phyloP scores from a whole-genome alignment of 139 green algal species.

The Chlorella sorokiniana region DNA sequence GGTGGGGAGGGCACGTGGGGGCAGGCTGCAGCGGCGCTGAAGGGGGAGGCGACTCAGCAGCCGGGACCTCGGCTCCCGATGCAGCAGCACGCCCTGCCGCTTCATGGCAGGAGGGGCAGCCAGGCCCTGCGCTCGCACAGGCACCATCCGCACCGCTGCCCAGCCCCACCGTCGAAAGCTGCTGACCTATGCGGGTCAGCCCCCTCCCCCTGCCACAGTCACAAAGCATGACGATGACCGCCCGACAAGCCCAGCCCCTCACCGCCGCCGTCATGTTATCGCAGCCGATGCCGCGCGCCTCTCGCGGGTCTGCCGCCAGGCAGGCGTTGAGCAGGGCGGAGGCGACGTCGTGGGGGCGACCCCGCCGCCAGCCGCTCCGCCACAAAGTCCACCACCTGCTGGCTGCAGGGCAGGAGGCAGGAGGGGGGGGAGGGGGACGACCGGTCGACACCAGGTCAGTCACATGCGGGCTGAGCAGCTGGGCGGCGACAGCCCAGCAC shows the following conservation, averaged over 20 bases:
- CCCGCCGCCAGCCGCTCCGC: slow-evolving; percentile 56
- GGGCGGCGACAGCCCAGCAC: background rate
- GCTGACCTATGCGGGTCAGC: too few relatives aligned
- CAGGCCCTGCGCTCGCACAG: too few relatives aligned
- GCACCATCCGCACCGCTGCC: too few relatives aligned
- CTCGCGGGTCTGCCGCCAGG: slow-evolving; percentile 82
- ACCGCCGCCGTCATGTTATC: slow-evolving; percentile 89
- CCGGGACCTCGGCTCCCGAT: too few relatives aligned
- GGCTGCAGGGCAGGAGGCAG: slow-evolving; percentile 31
- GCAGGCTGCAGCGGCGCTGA: too few relatives aligned
- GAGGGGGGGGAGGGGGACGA: background rate
- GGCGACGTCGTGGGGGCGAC: slow-evolving; percentile 55
- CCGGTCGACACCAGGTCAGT: background rate
- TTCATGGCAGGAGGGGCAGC: too few relatives aligned
- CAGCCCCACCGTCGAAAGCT: too few relatives aligned
- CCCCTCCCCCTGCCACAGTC: too few relatives aligned
- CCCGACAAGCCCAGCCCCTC: too few relatives aligned
- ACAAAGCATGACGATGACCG: slow-evolving; percentile 37
- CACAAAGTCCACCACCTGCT: slow-evolving; percentile 90
- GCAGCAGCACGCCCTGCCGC: too few relatives aligned
- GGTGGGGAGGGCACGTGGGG: too few relatives aligned
- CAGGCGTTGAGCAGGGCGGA: slow-evolving; percentile 87
- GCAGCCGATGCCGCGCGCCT: slow-evolving; percentile 86
- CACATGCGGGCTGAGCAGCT: background rate
- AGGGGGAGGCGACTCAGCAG: too few relatives aligned